Evolutionary conservation across 495 filamentous ascomycete species (phyloP), one percentile per base, ranked within the genome.

Genomic region (Cercophora newfieldiana): DNA sequence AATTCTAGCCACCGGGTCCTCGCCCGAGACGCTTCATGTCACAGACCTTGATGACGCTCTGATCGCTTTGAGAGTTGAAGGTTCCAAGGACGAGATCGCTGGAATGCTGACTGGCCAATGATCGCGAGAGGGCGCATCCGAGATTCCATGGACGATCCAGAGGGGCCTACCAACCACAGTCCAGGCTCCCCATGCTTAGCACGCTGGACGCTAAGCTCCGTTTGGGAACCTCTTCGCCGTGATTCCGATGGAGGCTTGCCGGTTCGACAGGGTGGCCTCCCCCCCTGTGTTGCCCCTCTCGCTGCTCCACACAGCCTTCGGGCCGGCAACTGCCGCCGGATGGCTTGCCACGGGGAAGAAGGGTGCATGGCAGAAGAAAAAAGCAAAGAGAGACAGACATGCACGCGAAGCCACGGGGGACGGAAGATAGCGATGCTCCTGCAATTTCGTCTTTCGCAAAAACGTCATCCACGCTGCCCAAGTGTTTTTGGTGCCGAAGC

Each of bases 211-310:
- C 66, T 68, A 68, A 24, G 66, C 66, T 65, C 59, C 6, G 62
- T 65, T 65, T 64, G 66, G 66, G 66, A 68, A 68, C 62, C 66
- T 68, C 62, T 65, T 68, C 66, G 66, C 62, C 66, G 66, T 50
- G 61, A 48, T 63, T 63, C 61, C 61, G 61, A 63, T 56, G 50
- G 44, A 37, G 29, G 49, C 61, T 54, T 49, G n/a, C 22, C 49
- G n/a, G 14, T 25, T 7, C 53, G 53, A 50, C 66, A 24, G 59
- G 59, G 51, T 16, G 16, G 58, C 31, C 61, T 51, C 24, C 37
- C 12, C 10, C 37, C 18, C 10, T 6, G 12, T 19, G 50, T n/a
- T 31, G 18, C 50, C 29, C 16, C 33, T 26, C 26, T 56, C 61
- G 26, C 29, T 16, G 24, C 58, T 60, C 57, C 44, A 33, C 53